A percentile compares a stretch with the other conserved stretches of the same genome.
Conservation (phyloP, 192 early-diverging fungal genomes). For the Lobosporangium transversale region DNA sequence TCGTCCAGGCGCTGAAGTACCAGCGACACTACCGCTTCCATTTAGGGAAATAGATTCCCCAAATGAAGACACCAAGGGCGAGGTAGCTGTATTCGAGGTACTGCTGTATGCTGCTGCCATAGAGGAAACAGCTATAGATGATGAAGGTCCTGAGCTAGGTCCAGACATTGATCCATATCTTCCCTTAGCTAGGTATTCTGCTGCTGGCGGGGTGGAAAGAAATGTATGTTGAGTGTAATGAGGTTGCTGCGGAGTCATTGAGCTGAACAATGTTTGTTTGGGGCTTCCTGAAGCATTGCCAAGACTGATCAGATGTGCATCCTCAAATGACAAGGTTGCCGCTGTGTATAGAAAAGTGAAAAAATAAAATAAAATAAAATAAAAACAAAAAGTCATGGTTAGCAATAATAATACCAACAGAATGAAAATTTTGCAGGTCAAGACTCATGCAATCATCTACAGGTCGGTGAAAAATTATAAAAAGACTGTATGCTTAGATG, state of each 20-base stretch:
- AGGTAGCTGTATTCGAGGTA: conserved; percentile 21
- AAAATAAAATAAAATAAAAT: no score
- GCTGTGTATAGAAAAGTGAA: neutral
- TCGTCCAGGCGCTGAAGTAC: neutral
- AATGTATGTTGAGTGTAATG: conserved; percentile 32
- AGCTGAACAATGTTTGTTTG: conserved; percentile 24
- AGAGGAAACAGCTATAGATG: neutral
- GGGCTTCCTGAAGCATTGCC: conserved; percentile 44
- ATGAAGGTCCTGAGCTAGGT: conserved; percentile 24
- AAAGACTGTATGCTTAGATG: no score
- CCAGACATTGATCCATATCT: conserved; percentile 9
- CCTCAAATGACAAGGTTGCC: conserved; percentile 66
- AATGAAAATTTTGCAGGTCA: neutral
- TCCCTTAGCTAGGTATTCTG: conserved; percentile 11
- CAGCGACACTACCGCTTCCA: neutral
- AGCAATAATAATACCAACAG: neutral
- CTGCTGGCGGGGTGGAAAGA: conserved; percentile 22
- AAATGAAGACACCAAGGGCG: conserved; percentile 20
- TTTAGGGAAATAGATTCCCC: conserved; percentile 16
- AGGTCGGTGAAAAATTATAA: no score
- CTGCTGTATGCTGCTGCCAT: conserved; percentile 3
- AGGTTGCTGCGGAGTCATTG: conserved; percentile 7
- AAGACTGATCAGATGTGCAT: conserved; percentile 62
- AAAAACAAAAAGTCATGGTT: neutral
- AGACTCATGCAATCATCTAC: no score